Evolutionary conservation across 768 basidiomycete genomes (phyloP).

Genomic region (Dacryopinax primogenitus): DNA sequence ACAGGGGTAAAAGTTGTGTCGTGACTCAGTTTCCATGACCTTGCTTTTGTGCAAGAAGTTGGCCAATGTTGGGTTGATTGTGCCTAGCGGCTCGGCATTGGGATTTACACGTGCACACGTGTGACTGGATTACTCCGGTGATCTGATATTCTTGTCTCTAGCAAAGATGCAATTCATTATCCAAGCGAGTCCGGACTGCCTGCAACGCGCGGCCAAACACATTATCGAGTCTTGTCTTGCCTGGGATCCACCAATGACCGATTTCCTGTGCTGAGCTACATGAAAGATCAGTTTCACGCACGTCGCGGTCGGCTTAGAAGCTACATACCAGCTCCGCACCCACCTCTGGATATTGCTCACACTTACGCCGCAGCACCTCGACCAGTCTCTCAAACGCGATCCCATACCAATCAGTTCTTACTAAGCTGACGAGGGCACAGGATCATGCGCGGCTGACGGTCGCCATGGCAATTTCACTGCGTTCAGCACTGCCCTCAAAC

Average conservation of each 20-base stretch:
- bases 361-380: conserved; percentile 52
- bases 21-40: no score
- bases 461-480: conserved; percentile 2
- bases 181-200: not conserved
- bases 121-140: not conserved
- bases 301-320: not conserved
- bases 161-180: not conserved
- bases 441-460: conserved; percentile 27
- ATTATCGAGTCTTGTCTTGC: not conserved
- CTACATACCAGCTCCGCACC: conserved; percentile 36
- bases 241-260: not conserved
- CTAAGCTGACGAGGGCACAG: not conserved
- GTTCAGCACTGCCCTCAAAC: not conserved
- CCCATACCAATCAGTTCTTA: not conserved
- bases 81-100: no score
- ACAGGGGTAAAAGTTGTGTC: no score
- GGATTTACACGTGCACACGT: not conserved
- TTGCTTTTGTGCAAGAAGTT: no score
- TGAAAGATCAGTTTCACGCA: not conserved
- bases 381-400: conserved; percentile 40
- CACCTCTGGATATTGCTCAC: conserved; percentile 54
- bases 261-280: not conserved
- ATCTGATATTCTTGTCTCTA: not conserved
- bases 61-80: no score
- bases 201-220: not conserved